Evolutionary conservation across 2,329 filamentous ascomycete genomes (phyloP), one percentile per base, ranked within the genome.

Genomic region (Aureobasidium pullulans): DNA sequence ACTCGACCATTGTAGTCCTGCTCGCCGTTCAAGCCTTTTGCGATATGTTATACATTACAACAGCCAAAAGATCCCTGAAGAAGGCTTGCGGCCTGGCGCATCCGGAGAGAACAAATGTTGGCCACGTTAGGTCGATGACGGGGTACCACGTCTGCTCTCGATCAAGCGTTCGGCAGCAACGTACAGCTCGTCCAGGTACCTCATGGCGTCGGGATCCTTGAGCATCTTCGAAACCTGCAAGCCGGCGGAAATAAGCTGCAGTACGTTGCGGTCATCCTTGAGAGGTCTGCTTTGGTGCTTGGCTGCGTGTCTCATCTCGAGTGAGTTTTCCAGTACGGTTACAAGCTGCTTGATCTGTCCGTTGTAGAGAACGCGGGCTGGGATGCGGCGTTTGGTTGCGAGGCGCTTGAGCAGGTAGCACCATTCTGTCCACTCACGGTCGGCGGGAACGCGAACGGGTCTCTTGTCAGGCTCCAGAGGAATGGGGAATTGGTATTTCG

Each of bases 281-380:
- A 92, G 80, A 19, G 89, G 88, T 62, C 90, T 83, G 64, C 85
- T 88, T 74, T 92, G 88, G 74, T 92, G 87, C 73, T 90, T 91
- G 50, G 89, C 87, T 61, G 88, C 88, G 72, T 93, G 89, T 63
- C 89, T 82, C 88, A 92, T 92, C 76, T 93, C 89, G 68, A 95
- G 78, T 49, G 88, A 92, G 74, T 94, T 95, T 70, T 95, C 90
- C 67, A 95, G 76, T 32, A 94, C 88, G 43, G 90, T 94, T 64
- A 94, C 88, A 73, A 95, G 85, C 73, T 94, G 89, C 76, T 93
- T 94, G 75, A 95, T 95, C 75, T 95, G 90, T 61, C 89, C 88
- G 71, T 94, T 70, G 77, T 93, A 94, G 44, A 95, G 78, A 19
- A 94, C 88, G 59, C 89, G 81, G 48, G 90, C 88, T 6, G 90